Percentiles rank a stretch among this genome's conserved stretches.
Evolutionary conservation across 2,329 filamentous ascomycete species (phyloP).

Genomic region (Decorospora gaudefroyi): DNA sequence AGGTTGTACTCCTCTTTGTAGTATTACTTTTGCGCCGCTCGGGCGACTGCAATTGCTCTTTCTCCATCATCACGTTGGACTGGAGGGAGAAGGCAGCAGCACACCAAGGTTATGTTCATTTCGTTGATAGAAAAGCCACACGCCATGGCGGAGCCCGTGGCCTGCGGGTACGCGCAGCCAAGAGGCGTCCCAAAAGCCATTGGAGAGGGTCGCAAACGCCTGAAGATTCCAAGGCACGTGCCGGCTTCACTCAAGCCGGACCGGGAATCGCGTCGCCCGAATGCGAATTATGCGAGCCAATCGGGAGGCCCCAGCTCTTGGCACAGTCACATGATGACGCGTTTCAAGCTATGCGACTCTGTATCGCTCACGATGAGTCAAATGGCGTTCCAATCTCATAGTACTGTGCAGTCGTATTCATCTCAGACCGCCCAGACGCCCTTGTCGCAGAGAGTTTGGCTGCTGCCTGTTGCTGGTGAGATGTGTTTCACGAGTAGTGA

Average conservation of each 20-base stretch:
- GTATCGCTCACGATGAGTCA: too few species aligned
- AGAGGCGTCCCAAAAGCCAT: background rate
- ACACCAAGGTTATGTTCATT: background rate
- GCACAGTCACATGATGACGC: conserved; percentile 18
- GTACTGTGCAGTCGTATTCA: too few species aligned
- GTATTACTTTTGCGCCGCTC: conserved; percentile 10
- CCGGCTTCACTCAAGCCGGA: too few species aligned
- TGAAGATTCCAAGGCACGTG: too few species aligned
- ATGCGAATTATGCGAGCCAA: conserved; percentile 11
- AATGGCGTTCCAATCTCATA: too few species aligned
- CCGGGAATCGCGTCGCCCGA: too few species aligned
- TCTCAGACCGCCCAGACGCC: too few species aligned
- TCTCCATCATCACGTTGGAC: conserved; percentile 15
- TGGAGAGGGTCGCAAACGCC: conserved; percentile 2
- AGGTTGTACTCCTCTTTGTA: conserved; percentile 3
- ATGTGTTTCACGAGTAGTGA: conserved; percentile 15
- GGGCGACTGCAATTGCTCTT: conserved; percentile 11
- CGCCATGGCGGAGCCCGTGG: conserved; percentile 1
- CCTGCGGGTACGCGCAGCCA: background rate
- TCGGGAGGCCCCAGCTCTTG: background rate
- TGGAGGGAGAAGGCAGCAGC: background rate
- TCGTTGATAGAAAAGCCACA: background rate
- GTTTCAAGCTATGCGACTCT: too few species aligned
- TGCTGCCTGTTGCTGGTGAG: background rate
- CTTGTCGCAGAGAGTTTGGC: background rate